Evolutionary conservation across 2,329 filamentous ascomycete genomes (phyloP).

Genomic region (Seiridium unicorne): DNA sequence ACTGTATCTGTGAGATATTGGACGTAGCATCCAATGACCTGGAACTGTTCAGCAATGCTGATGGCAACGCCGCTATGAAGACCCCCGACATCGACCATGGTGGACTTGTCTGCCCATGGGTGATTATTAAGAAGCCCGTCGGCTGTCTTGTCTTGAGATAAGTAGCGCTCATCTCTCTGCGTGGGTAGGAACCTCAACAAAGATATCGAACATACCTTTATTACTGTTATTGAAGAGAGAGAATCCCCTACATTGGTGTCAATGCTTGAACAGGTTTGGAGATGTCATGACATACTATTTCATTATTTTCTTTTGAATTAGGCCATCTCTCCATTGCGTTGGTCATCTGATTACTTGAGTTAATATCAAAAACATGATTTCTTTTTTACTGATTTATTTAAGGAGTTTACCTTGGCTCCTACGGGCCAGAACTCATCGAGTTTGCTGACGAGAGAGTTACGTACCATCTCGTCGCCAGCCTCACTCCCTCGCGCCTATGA

Average conservation of each 20-base stretch:
- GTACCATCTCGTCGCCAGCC: constrained; percentile 13
- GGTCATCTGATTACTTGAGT: constrained; percentile 13
- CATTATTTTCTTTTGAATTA: constrained; percentile 20
- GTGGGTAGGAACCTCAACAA: constrained; percentile 17
- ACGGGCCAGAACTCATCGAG: constrained; percentile 22
- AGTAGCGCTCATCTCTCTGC: constrained; percentile 14
- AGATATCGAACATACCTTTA: constrained; percentile 21
- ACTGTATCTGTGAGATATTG: constrained; percentile 25
- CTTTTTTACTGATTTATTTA: too few species aligned
- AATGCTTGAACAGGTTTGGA: too few species aligned
- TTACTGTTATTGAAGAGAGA: constrained; percentile 20
- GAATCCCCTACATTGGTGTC: constrained; percentile 14
- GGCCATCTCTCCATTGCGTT: constrained; percentile 25
- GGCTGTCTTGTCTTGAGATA: constrained; percentile 13
- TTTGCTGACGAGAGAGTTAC: constrained; percentile 19
- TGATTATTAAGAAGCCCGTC: constrained; percentile 18
- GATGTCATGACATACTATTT: constrained; percentile 14
- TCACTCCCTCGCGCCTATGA: too few species aligned
- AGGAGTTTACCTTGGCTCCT: constrained; percentile 12
- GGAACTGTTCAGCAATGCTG: constrained; percentile 49
- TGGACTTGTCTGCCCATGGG: constrained; percentile 17
- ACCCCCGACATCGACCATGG: constrained; percentile 57
- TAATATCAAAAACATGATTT: background rate
- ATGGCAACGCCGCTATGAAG: constrained; percentile 58
- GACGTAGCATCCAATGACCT: constrained; percentile 18